Base-by-base conservation (phyloP, 2,329 filamentous ascomycete genomes). In the Zasmidium angulare region DNA sequence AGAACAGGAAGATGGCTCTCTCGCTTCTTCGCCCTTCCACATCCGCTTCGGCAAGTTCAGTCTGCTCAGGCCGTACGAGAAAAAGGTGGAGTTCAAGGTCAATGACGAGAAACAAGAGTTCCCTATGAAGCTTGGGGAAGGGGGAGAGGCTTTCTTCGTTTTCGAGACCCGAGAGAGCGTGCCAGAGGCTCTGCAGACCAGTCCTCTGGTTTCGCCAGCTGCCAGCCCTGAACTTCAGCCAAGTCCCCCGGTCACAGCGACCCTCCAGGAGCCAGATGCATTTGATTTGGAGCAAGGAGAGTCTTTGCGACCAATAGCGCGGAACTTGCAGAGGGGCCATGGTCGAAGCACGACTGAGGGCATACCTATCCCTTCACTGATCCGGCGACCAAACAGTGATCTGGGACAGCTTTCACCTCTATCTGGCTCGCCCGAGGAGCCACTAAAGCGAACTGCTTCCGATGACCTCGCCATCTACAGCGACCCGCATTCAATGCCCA, bases 1-100 rank as follows among this genome's bases (percentile, higher is more conserved):
- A 60, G 92, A 99, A 77, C 92, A 96, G 68, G 91, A 93, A 73
- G 95, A 99, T 82, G 95, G 85, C 62, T 84, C 83, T 46, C 83
- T 98, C 59, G 87, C 89, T 66, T 99, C 95, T 78, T 98, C 93
- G 24, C 95, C 95, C 52, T 99, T 99, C 77, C 95, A 99, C 76
- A 95, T 99, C 66, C 92, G 95, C 70, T 99, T 99, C 76, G 95
- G 95, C 76, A 99, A 99, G 79, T 98, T 98, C 80, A 96, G 93
- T 61, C 83, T 99, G 43, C 80, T 99, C 71, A 89, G 95, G 21
- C 95, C 95, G 0, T 97, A 88, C 61, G 95, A 99, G 77, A 99
- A 99, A 79, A 99, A 98, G 84, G 95, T 99, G 71, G 93, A 98
- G 77, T 99, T 99, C 79, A 85, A 85, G 69, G 93, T 99, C 82